These are phyloP conservation scores for Rubia peregrina DNA, from an alignment of 305 asterid species.

Conservation along the genomic window DNA sequence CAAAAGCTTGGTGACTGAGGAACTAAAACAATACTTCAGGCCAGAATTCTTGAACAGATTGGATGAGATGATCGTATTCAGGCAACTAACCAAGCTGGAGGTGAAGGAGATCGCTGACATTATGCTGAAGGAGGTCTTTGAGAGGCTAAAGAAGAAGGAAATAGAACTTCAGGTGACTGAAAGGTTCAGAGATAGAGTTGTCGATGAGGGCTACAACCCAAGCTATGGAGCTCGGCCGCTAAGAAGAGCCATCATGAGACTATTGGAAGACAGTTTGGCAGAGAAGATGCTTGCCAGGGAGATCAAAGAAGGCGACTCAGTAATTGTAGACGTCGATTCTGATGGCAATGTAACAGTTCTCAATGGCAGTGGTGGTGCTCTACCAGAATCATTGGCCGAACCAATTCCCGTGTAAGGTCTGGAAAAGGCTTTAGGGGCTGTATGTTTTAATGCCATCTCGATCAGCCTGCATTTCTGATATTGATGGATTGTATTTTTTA, in stretches of 20 bases:
- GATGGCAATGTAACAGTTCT: conserved; percentile 79
- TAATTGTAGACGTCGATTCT: conserved; percentile 78
- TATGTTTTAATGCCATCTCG: background rate
- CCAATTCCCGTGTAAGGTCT: conserved; percentile 45
- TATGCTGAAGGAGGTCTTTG: conserved; percentile 84
- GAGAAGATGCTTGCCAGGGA: conserved; percentile 93
- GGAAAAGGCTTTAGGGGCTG: background rate
- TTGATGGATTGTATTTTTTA: conserved; percentile 1
- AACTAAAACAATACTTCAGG: conserved; percentile 88
- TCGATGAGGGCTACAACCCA: conserved; percentile 91
- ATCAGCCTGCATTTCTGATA: background rate
- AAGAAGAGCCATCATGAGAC: conserved; percentile 90
- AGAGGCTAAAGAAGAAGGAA: conserved; percentile 62
- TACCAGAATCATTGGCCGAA: conserved; percentile 55
- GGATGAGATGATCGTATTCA: conserved; percentile 94
- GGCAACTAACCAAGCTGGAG: conserved; percentile 87
- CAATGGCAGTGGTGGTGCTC: conserved; percentile 63
- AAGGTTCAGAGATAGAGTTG: conserved; percentile 84
- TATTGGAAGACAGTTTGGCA: conserved; percentile 91
- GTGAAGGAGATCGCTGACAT: conserved; percentile 95
- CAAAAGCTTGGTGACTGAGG: conserved; percentile 85
- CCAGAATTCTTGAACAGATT: conserved; percentile 91
- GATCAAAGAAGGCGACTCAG: conserved; percentile 88
- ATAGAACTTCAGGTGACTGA: conserved; percentile 91
- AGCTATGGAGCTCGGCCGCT: conserved; percentile 95